Base-by-base conservation (phyloP, 805 yeast species). In the Henningerozyma blattae region DNA sequence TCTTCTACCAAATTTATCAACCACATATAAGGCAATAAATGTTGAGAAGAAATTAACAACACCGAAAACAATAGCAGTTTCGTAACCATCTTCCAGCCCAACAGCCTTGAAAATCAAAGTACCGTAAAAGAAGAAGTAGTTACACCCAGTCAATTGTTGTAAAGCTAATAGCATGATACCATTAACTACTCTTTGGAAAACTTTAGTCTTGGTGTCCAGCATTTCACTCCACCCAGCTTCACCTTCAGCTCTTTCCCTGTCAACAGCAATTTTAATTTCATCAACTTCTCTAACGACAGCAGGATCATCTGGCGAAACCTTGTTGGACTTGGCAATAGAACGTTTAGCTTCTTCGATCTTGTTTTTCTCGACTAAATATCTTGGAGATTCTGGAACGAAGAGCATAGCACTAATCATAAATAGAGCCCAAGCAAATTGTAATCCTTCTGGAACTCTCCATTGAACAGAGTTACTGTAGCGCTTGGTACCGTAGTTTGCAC, bases 371-470 rank as follows among this genome's bases (percentile, higher is more conserved):
- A 74, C 66, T 54, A 78, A 65, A 61, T 57, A 79, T 58, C 87
- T 67, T 45, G 87, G 84, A 18, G 85, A 77, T 62, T 79, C 89
- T 30, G 87, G 87, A 69, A 77, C 75, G 48, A 70, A 67, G 14
- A 54, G 43, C 54, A 62, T 51, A 42, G 61, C 66, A 22, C 45
- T 49, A 33, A 63, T 49, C 63, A 63, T 55, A 34, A 60, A 46
- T 29, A 64, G 26, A 16, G 68, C 68, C 71, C 72, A 70, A 19
- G 65, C 63, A 45, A 69, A 69, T 47, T 67, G 62, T 40, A 75
- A 56, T 37, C 80, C 80, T 50, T 78, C 63, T 36, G 82, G 83
- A 43, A 79, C 68, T 68, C 87, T 75, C 86, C 86, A 79, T 61
- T 75, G 81, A 12, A 58, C 84, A 22, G 56, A 48, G 77, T 50